A percentile compares a stretch with the other conserved stretches of the same genome.
Conservation (phyloP, 2,329 filamentous ascomycete species). For the Talaromyces sp. region DNA sequence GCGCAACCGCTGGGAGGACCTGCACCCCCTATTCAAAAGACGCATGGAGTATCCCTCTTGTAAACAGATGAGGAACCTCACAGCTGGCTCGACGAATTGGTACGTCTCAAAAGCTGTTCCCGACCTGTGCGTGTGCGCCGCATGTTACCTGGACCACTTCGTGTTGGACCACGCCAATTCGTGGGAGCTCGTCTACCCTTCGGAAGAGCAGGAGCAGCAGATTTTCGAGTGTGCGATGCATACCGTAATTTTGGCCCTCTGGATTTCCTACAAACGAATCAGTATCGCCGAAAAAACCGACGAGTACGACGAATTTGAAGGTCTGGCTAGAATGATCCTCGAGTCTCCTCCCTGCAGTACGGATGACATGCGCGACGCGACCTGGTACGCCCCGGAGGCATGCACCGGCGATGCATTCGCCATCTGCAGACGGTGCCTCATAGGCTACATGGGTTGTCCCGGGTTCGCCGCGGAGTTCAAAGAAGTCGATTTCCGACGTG, state of each 20-base stretch:
- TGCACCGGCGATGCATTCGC: neutral
- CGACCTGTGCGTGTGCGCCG: neutral
- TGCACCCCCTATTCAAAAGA: neutral
- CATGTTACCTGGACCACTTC: constrained; percentile 1
- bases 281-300: neutral
- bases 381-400: neutral
- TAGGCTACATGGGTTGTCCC: neutral
- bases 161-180: neutral
- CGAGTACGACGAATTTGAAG: neutral
- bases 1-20: neutral
- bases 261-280: neutral
- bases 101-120: neutral
- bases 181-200: neutral
- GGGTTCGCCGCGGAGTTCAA: neutral
- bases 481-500: neutral
- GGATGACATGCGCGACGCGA: neutral
- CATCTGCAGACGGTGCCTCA: constrained; percentile 1
- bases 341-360: neutral
- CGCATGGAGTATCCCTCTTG: neutral
- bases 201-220: neutral
- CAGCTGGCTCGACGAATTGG: neutral
- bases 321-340: neutral
- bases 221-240: neutral
- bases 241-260: neutral
- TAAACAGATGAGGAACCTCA: neutral